Base-by-base conservation (phyloP, 2,329 filamentous ascomycete species). In the Sclerotinia borealis region DNA sequence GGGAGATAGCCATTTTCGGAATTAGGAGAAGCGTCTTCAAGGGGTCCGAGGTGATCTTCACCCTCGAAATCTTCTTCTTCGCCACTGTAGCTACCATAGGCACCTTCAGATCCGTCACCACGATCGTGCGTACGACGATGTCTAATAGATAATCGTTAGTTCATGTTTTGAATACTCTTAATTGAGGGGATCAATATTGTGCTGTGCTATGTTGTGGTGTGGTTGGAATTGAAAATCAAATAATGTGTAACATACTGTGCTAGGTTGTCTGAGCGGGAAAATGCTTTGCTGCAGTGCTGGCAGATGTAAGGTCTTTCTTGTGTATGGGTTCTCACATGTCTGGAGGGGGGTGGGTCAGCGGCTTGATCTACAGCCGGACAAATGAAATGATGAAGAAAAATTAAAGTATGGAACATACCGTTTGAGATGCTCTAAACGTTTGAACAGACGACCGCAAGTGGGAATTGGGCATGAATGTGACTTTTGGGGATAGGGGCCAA, bases 391-490 rank as follows among this genome's bases (percentile, higher is more conserved):
- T n/a, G 47, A 67, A 61, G 71, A 70, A 69, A 76, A 77, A 74
- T 68, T 70, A 76, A 78, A 76, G 68, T 58, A 73, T 73, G 72
- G 73, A 76, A 73, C 90, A 86, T 91, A 96, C 92, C 93, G 88
- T 85, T 99, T 99, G 75, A 99, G 87, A 80, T 99, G 95, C 81
- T 99, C 95, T 81, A 99, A 86, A 78, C 95, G 89, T 87, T 99
- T 99, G 85, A 99, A 99, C 67, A 97, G 85, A 73, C 95, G 89
- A 61, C 95, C 95, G 76, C 95, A 99, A 62, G 93, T 96, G 34
- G 95, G 95, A 73, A 99, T 99, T n/a, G 95, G 95, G 80, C 95
- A 99, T 2, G 93, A 98, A 78, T 99, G 95, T 47, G 93, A 96
- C 79, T 99, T 99, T 75, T 96, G 92, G 59, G 95, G 92, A 76